Evolutionary conservation across 164 flowering plant species (phyloP).

Genomic region (Aristolochia contorta): DNA sequence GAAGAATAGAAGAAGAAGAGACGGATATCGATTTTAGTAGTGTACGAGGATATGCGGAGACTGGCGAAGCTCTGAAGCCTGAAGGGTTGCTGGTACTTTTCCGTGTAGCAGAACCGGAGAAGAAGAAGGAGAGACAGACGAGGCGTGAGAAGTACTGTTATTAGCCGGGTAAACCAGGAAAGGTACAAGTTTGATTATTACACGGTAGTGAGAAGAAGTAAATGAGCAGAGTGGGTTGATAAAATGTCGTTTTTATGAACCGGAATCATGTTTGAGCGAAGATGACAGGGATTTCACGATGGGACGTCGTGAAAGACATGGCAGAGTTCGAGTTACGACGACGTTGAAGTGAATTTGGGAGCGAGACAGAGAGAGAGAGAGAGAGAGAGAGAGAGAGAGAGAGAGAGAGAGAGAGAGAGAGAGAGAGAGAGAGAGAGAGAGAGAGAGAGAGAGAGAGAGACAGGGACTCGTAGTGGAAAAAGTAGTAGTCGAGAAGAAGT

Average conservation of each 20-base stretch:
- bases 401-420: too few species aligned
- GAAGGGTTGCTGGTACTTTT: too few species aligned
- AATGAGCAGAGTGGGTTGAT: neutral
- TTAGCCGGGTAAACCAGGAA: too few species aligned
- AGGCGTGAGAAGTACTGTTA: neutral
- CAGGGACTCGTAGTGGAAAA: neutral
- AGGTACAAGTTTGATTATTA: too few species aligned
- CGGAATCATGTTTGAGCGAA: neutral
- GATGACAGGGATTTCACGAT: neutral
- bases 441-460: too few species aligned
- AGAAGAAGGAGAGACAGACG: neutral
- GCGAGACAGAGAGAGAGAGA: neutral
- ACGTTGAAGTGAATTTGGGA: neutral
- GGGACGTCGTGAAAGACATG: neutral
- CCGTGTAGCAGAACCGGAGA: neutral
- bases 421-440: too few species aligned
- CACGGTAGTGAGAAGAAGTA: neutral
- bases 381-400: too few species aligned
- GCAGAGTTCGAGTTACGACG: neutral
- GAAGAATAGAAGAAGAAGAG: too few species aligned
- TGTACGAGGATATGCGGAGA: too few species aligned
- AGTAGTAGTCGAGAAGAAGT: neutral
- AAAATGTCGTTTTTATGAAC: neutral
- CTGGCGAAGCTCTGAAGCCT: too few species aligned
- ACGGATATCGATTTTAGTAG: too few species aligned